A percentile compares a stretch with the other conserved stretches of the same genome.
phyloP scores from a whole-genome alignment of 208 protist genomes.

The Porcisia hertigi region DNA sequence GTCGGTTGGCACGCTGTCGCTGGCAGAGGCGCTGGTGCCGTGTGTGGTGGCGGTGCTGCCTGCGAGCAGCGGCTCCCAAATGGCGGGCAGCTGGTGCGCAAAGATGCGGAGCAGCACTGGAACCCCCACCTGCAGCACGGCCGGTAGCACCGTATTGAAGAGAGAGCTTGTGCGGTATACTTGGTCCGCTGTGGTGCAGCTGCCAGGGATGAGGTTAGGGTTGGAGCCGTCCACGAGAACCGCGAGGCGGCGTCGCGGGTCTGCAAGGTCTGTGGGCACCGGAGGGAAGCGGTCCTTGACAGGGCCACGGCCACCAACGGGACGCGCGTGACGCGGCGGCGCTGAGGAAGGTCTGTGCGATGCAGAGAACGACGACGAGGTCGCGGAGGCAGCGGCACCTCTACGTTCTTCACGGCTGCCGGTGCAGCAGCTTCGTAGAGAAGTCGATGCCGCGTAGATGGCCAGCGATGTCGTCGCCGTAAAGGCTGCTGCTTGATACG shows the following conservation, averaged over 20 bases:
- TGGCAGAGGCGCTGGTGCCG: too few species aligned
- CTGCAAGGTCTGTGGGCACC: constrained; percentile 51
- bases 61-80: constrained; percentile 62
- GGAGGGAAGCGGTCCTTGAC: constrained; percentile 83
- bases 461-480: background rate
- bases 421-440: background rate
- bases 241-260: constrained; percentile 76
- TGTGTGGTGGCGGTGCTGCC: constrained; percentile 3
- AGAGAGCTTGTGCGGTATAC: constrained; percentile 35
- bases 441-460: background rate
- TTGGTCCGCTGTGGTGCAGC: constrained; percentile 23
- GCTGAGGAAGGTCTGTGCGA: background rate
- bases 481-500: background rate
- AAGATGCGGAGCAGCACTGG: constrained; percentile 84
- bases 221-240: constrained; percentile 78
- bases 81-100: constrained; percentile 60
- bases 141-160: constrained; percentile 59
- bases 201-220: constrained; percentile 35
- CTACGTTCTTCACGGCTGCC: background rate
- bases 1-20: background rate
- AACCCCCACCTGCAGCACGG: constrained; percentile 67
- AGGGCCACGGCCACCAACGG: constrained; percentile 31
- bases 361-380: background rate
- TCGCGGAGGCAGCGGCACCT: background rate
- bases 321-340: constrained; percentile 5